Evolutionary conservation across 2,329 filamentous ascomycete genomes (phyloP), one percentile per base, ranked within the genome.

Genomic region (Fusarium xylarioides): DNA sequence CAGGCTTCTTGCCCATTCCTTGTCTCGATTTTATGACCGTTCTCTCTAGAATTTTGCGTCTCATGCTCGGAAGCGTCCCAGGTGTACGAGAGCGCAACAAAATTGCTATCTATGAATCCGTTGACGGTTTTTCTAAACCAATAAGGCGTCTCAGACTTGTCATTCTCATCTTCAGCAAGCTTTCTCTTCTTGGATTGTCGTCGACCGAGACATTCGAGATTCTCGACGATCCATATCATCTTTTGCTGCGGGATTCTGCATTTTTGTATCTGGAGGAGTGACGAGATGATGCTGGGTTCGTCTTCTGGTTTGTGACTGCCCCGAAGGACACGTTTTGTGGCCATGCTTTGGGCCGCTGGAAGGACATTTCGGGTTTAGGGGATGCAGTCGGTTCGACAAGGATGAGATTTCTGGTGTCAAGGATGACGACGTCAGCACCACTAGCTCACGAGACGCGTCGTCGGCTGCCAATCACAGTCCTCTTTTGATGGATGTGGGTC

Each of bases 191-290:
- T 63, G 4, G 59, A 46, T 14, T 54, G 53, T n/a, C 43, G 44
- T 19, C 23, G 47, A 2, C 59, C 38, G 8, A 75, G 73, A 40
- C 73, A 75, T 40, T 75, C 69, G 4, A 75, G 70, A 10, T 73
- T 71, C n/a, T 74, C 57, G 15, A 75, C 60, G 19, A 75, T 74
- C 66, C 73, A 75, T 4, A 63, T 67, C 70, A 71, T 75, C 10
- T 75, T 75, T 15, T 75, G 70, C n/a, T 75, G 73, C 0, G 73
- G 59, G 3, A 68, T 38, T 2, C 53, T 30, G 9, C 52, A 74
- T 59, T 63, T 23, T 14, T 75, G 70, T 5, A 63, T 68, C 11
- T 75, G n/a, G 0, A 75, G 19, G 7, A 75, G 26, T 5, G 63
- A 50, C 5, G 63, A 40, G 1, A 74, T 19, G 11, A 62, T 21